Evolutionary conservation across 164 flowering plant genomes (phyloP), one percentile per base, ranked within the genome.

Genomic region (Chimonanthus salicifolius): DNA sequence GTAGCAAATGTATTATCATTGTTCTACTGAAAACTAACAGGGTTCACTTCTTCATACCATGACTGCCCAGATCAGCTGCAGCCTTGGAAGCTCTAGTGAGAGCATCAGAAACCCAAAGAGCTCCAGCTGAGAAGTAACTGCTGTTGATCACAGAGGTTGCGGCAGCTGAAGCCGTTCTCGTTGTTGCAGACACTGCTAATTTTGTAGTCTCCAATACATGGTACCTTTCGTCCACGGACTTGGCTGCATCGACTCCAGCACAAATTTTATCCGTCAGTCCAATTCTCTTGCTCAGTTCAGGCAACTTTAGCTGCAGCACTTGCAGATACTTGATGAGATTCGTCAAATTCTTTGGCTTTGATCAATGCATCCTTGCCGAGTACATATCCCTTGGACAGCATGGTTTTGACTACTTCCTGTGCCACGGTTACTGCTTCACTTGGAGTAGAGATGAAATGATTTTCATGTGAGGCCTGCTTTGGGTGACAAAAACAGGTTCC

Each of bases 341-440:
- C 92, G 44, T 94, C 97, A 8, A 92, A 87, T 7, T 86, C 92
- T 82, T 90, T 94, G 45, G 99, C 99, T 76, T 86, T 91, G 74
- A 72, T 20, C 64, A 92, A 65, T 72, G 94, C 92, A 71, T 88
- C 99, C 80, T 90, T 90, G 67, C 94, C 87, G 20, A 94, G 77
- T 47, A 85, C 84, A 49, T 91, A 94, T 33, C 99, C 98, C 74
- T 88, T 91, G 51, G 95, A 73, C 50, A 90, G 11, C 97, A 94
- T 92, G 74, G 90, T 80, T 74, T 80, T 88, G 1, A 92, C 97
- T 2, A 90, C 92, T 69, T 94, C 94, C 75, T 92, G 97, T 13
- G 97, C 89, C 78, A 87, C 58, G 2, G 91, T 83, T 16, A 88
- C 85, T 13, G 98, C 97, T 83, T 91, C 97, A 13, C 92, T 88